Base-by-base conservation (phyloP, 192 early-diverging fungal species). In the Gaertneriomyces sp. region DNA sequence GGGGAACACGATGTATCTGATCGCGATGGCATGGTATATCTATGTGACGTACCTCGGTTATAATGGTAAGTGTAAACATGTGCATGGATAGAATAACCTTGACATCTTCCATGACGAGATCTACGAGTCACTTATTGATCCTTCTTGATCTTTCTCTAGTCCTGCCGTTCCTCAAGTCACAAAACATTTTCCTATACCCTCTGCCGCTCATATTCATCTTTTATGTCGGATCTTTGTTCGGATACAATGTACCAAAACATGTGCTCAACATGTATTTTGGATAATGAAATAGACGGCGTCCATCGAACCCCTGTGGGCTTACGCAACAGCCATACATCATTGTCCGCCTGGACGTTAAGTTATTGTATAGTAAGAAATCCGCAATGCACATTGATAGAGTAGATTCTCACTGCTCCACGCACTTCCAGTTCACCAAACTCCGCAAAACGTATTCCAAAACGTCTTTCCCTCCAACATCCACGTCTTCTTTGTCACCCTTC, bases 11-110 rank as follows among this genome's bases (percentile, higher is more conserved):
- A 72, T 98, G 69, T 98, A 96, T 71, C 80, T 93, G 49, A 67
- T 85, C 11, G 91, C 93, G 7, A 81, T 81, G 33, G 66, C 83
- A 0, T 93, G 88, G 61, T 98, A 98, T 74, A 80, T 80, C 45
- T 93, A 90, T 70, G 87, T 92, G 41, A 98, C 96, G 14, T 97
- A 92, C 70, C 70, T 98, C 43, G 96, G 96, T 6, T 96, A 89
- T 70, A 94, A 91, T 68, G 94, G 94, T 84, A 78, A 74, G 81
- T 71, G 10, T 11, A 14, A 47, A 9, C 25, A 19, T 4, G 3
- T 51, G 38, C 54, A 10, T 33, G 25, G 25, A 33, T 33, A 33
- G 25, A 33, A 33, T 33, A 33, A 2, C 25, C 25, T 33, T 2
- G 0, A 33, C 25, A 33, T 33, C 25, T 33, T 0, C 25, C 25